phyloP scores from a whole-genome alignment of 495 filamentous ascomycete genomes.

The Neurospora sp. region DNA sequence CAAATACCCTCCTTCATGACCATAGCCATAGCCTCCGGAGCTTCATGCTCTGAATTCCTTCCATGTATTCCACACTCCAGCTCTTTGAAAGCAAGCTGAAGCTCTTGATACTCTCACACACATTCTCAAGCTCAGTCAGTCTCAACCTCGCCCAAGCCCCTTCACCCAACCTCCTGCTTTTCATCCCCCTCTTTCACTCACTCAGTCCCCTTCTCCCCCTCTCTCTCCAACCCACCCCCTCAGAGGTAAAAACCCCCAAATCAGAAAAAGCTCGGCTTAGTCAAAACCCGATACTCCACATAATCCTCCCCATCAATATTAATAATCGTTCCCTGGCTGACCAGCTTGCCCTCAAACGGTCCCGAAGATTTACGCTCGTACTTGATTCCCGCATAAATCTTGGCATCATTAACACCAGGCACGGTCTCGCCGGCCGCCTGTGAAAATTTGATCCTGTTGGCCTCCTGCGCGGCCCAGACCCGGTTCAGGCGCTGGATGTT shows the following conservation, averaged over 20 bases:
- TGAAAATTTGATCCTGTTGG: slow-evolving; percentile 21
- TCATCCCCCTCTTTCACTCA: neutral
- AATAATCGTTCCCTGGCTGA: slow-evolving; percentile 40
- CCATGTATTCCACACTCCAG: neutral
- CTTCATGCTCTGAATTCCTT: neutral
- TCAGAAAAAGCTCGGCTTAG: slow-evolving; percentile 42
- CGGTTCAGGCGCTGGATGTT: slow-evolving; percentile 34
- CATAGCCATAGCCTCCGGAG: neutral
- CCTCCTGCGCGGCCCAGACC: slow-evolving; percentile 38
- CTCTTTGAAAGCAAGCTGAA: neutral
- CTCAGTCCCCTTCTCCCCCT: neutral
- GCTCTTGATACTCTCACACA: neutral
- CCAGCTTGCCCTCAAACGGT: slow-evolving; percentile 43
- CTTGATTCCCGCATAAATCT: slow-evolving; percentile 41
- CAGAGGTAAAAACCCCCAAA: neutral
- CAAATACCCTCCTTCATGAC: too few species aligned
- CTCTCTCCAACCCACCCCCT: neutral
- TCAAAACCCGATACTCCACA: slow-evolving; percentile 47
- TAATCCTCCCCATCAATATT: slow-evolving; percentile 49
- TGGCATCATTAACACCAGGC: slow-evolving; percentile 34
- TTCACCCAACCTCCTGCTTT: neutral
- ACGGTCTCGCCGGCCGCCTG: slow-evolving; percentile 32
- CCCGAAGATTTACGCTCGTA: slow-evolving; percentile 46
- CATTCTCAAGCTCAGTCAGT: neutral
- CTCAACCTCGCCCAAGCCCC: neutral